Conservation (phyloP, 768 basidiomycete species). For the Lentinula lateritia region DNA sequence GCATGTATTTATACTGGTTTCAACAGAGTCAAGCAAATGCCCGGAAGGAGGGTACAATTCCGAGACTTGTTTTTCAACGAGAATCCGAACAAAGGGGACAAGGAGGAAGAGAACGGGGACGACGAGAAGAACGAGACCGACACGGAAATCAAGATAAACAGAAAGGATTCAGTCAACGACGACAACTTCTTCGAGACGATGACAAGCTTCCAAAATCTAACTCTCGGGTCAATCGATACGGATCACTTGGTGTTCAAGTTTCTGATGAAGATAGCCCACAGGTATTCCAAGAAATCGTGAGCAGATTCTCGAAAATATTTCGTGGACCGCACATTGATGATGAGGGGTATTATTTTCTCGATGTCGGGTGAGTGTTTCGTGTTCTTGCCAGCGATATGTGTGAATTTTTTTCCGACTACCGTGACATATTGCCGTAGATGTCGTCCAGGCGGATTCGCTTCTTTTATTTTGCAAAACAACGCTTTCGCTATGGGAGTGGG, state of each 20-base stretch:
- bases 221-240: no score
- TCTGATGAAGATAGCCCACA: background rate
- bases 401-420: no score
- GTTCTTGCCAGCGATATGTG: no score
- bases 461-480: slow-evolving; percentile 22
- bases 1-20: background rate
- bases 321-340: background rate
- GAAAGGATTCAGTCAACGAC: no score
- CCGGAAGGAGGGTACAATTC: background rate
- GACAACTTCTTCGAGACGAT: no score
- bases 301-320: background rate
- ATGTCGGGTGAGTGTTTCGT: background rate
- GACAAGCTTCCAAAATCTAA: no score
- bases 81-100: no score
- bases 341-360: background rate
- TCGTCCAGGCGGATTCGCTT: slow-evolving; percentile 25
- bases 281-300: background rate
- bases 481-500: slow-evolving; percentile 18
- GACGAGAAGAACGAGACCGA: no score
- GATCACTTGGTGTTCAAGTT: no score
- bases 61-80: background rate
- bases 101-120: no score
- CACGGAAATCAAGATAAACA: no score
- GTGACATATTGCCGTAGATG: slow-evolving; percentile 12
- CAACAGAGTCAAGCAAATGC: background rate